Conservation (phyloP, 129 eudicot species). For the Centrapalus pauciflorus region DNA sequence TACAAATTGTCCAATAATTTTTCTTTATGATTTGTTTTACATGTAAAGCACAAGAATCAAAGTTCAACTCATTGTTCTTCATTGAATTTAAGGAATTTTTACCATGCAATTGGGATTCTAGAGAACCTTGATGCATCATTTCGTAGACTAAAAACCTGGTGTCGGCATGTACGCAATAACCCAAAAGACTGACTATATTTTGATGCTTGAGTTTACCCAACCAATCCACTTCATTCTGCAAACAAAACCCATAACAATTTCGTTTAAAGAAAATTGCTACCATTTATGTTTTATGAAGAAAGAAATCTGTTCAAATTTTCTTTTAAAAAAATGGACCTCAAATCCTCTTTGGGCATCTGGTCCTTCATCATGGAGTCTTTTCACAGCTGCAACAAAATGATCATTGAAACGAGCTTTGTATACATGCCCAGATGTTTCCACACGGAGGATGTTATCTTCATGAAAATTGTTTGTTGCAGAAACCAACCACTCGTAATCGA, state of each 20-base stretch:
- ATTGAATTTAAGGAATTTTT: constrained; percentile 16
- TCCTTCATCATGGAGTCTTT: constrained; percentile 49
- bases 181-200: constrained; percentile 73
- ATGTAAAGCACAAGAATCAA: not conserved
- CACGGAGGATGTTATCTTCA: constrained; percentile 54
- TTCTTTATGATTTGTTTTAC: constrained; percentile 6
- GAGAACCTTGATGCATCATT: constrained; percentile 87
- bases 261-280: not conserved
- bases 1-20: not conserved
- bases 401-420: constrained; percentile 78
- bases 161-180: constrained; percentile 65
- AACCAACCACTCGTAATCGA: constrained; percentile 67
- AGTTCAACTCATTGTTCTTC: not conserved
- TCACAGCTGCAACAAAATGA: constrained; percentile 57
- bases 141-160: constrained; percentile 69
- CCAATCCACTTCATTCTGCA: constrained; percentile 88
- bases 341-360: constrained; percentile 60
- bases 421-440: constrained; percentile 59
- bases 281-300: not conserved
- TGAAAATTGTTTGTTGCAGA: constrained; percentile 79
- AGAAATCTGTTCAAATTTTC: not conserved
- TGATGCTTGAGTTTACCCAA: constrained; percentile 85
- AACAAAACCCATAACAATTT: constrained; percentile 11
- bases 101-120: constrained; percentile 88
- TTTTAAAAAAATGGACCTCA: constrained; percentile 58